These are phyloP conservation scores for Chalciporus chontae DNA, from an alignment of 768 basidiomycete genomes.

Conservation along the genomic window DNA sequence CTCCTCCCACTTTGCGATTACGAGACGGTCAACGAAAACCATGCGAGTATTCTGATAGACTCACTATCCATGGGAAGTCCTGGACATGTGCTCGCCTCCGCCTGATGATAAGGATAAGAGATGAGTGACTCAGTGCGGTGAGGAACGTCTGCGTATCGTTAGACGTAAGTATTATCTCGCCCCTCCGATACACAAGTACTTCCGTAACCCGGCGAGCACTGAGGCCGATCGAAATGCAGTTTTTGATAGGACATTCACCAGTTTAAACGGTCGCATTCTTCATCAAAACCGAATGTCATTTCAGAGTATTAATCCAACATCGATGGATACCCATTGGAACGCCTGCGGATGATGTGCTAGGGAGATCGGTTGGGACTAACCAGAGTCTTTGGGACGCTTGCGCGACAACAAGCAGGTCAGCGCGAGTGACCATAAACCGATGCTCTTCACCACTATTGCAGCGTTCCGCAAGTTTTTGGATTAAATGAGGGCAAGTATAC, in stretches of 20 bases:
- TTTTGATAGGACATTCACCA: too few relatives aligned
- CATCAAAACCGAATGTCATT: too few relatives aligned
- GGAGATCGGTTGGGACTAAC: too few relatives aligned
- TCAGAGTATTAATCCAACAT: too few relatives aligned
- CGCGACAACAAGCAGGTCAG: too few relatives aligned
- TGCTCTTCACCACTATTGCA: neutral
- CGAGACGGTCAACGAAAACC: neutral
- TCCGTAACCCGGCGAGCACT: neutral
- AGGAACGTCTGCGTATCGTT: neutral
- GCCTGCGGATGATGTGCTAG: too few relatives aligned
- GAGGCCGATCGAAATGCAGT: too few relatives aligned
- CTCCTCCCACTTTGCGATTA: neutral
- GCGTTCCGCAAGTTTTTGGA: slow-evolving; percentile 12
- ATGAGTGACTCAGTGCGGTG: too few relatives aligned
- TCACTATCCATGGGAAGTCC: neutral
- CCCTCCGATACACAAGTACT: neutral
- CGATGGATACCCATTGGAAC: too few relatives aligned
- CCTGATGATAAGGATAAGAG: neutral
- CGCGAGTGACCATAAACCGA: neutral
- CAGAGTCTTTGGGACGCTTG: too few relatives aligned
- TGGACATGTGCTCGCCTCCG: neutral
- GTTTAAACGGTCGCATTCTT: too few relatives aligned
- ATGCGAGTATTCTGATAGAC: neutral
- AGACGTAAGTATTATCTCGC: neutral
- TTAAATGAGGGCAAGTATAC: slow-evolving; percentile 17